phyloP scores from a whole-genome alignment of 75 land plant species.

The Selaginella tamariscina region DNA sequence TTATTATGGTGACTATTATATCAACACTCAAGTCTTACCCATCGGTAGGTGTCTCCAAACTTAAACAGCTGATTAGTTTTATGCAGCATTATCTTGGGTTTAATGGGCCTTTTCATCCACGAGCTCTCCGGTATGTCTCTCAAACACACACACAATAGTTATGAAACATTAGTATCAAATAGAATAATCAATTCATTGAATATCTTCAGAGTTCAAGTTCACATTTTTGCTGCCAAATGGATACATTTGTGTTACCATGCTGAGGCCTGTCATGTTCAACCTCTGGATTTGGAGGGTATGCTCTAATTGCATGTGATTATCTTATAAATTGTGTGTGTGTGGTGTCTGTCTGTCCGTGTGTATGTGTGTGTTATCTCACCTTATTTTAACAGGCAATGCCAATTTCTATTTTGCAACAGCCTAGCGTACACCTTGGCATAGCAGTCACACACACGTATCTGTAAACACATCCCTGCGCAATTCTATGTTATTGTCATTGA shows the following conservation, averaged over 20 bases:
- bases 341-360: too few relatives aligned
- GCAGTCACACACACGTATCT: too few relatives aligned
- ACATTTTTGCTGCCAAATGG: slow-evolving; percentile 71
- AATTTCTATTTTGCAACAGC: background rate
- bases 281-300: slow-evolving; percentile 97
- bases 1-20: slow-evolving; percentile 47
- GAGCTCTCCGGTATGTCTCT: slow-evolving; percentile 79
- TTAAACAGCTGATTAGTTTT: background rate
- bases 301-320: too few relatives aligned
- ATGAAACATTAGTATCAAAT: background rate
- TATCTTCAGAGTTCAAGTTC: slow-evolving; percentile 52
- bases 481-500: too few relatives aligned
- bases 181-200: background rate
- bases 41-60: slow-evolving; percentile 40
- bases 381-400: background rate
- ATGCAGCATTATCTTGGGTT: slow-evolving; percentile 53
- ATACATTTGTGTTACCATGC: slow-evolving; percentile 50
- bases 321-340: too few relatives aligned
- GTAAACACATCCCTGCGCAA: too few relatives aligned
- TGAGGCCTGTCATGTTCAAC: slow-evolving; percentile 95
- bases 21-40: slow-evolving; percentile 90
- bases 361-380: too few relatives aligned
- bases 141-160: too few relatives aligned
- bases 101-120: slow-evolving; percentile 46
- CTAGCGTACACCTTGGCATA: background rate